Conservation (phyloP, 768 basidiomycete genomes). For the Leucocoprinus leucothites region DNA sequence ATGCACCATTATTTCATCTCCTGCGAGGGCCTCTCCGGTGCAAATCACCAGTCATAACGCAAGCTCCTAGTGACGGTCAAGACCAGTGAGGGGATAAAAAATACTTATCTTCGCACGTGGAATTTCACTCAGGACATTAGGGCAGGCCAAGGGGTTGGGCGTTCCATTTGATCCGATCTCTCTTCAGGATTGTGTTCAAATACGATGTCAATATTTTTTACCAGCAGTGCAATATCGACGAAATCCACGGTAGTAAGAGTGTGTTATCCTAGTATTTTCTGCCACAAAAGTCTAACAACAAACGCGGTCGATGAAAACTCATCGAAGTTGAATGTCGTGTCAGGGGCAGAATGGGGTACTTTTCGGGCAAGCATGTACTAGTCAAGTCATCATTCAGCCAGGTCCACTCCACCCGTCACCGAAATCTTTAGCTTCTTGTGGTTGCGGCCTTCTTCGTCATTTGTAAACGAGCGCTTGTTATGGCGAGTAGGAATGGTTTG, state of each 20-base stretch:
- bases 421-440: constrained; percentile 73
- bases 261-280: too few relatives aligned
- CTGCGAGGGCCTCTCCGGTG: constrained; percentile 69
- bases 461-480: constrained; percentile 32
- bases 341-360: not conserved
- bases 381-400: constrained; percentile 53
- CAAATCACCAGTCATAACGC: constrained; percentile 36
- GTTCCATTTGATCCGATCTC: too few relatives aligned
- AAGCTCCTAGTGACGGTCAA: constrained; percentile 31
- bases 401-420: constrained; percentile 63
- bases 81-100: constrained; percentile 43
- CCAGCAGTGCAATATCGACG: too few relatives aligned
- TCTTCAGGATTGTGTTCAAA: too few relatives aligned
- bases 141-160: constrained; percentile 6
- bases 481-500: not conserved
- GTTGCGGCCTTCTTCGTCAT: constrained; percentile 23
- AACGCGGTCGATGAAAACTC: not conserved
- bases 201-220: too few relatives aligned
- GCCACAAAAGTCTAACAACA: too few relatives aligned
- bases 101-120: not conserved
- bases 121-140: constrained; percentile 8
- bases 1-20: constrained; percentile 88
- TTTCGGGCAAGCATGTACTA: not conserved
- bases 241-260: not conserved
- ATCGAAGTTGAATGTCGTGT: too few relatives aligned